Base-by-base conservation (phyloP, 2,329 filamentous ascomycete genomes). In the Paecilomyces dactylethromorphus region DNA sequence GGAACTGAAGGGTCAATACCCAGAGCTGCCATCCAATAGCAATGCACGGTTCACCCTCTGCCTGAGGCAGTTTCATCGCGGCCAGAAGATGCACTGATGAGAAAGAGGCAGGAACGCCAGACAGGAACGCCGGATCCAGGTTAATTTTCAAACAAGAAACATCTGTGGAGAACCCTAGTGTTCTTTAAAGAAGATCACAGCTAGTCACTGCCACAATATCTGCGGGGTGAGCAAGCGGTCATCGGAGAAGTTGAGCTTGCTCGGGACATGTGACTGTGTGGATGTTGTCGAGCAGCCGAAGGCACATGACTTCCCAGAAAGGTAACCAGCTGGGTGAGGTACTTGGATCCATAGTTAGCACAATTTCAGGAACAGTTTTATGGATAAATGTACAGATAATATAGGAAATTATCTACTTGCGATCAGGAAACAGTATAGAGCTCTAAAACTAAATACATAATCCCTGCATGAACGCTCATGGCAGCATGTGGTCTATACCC, bases 21-120 rank as follows among this genome's bases (percentile, higher is more conserved):
- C 73, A 81, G 71, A 69, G 78, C 78, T 76, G 78, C 78, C 78
- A 81, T 81, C 69, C 76, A 80, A 76, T 64, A 68, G 66, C 65
- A 67, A 69, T 67, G 56, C 54, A 55, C 56, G 59, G 53, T 58
- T 54, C 57, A 65, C 72, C 70, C 71, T 72, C 65, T 62, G 62
- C 63, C 64, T 64, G 61, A 64, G 64, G 63, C 65, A 67, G 54
- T 66, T 62, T 67, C 69, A 72, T 70, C 66, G 69, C 68, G 69
- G 64, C 66, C 61, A 64, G 62, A 54, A 56, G 15, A 53, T 53
- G 49, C 55, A 58, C 49, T n/a, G 5, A 15, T 35, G 54, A 60
- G 56, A 54, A 56, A 54, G 53, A 62, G 50, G n/a, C 50, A 45
- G 39, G 39, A 5, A 45, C 15, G n/a, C 39, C 15, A 21, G 39